These are phyloP conservation scores for Bipolaris gigantea DNA, from an alignment of 2,329 filamentous ascomycete genomes.

Conservation along the genomic window DNA sequence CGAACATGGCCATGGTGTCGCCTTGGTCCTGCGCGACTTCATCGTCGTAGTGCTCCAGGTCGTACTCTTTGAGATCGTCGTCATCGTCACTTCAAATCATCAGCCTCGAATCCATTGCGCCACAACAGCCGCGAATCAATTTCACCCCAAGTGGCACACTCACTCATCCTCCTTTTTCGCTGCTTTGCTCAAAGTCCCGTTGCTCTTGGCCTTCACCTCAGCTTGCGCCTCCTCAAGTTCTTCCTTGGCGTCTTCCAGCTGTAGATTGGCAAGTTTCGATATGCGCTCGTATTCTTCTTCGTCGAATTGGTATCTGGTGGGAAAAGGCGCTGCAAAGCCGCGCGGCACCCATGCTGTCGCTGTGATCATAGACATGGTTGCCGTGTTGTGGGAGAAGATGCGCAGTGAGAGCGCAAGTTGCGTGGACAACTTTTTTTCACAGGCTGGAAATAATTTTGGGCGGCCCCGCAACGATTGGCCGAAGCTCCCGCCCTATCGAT, in stretches of 20 bases:
- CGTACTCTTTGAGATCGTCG: slow-evolving; percentile 92
- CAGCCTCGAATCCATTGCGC: slow-evolving; percentile 6
- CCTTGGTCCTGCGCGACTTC: slow-evolving; percentile 71
- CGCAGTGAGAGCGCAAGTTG: slow-evolving; percentile 14
- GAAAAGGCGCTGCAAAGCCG: slow-evolving; percentile 54
- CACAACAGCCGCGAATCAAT: slow-evolving; percentile 8
- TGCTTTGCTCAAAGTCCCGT: slow-evolving; percentile 20
- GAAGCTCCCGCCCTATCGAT: slow-evolving; percentile 26
- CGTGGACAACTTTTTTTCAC: slow-evolving; percentile 18
- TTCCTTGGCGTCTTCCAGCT: slow-evolving; percentile 89
- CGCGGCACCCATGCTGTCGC: slow-evolving; percentile 58
- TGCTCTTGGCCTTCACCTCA: slow-evolving; percentile 44
- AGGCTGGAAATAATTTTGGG: slow-evolving; percentile 20
- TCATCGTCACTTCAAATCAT: slow-evolving; percentile 53
- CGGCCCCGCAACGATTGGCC: slow-evolving; percentile 24
- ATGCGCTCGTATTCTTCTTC: slow-evolving; percentile 57
- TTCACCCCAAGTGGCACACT: background rate
- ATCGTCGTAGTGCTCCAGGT: slow-evolving; percentile 94
- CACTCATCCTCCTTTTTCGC: slow-evolving; percentile 32
- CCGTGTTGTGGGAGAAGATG: slow-evolving; percentile 3
- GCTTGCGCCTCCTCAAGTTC: slow-evolving; percentile 65
- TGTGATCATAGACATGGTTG: slow-evolving; percentile 59
- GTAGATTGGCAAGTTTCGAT: slow-evolving; percentile 57
- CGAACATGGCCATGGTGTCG: slow-evolving; percentile 86
- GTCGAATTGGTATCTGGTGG: slow-evolving; percentile 54